Evolutionary conservation across 176 grass and related monocot species (phyloP), one percentile per base, ranked within the genome.

Genomic region (Chloris gayana): DNA sequence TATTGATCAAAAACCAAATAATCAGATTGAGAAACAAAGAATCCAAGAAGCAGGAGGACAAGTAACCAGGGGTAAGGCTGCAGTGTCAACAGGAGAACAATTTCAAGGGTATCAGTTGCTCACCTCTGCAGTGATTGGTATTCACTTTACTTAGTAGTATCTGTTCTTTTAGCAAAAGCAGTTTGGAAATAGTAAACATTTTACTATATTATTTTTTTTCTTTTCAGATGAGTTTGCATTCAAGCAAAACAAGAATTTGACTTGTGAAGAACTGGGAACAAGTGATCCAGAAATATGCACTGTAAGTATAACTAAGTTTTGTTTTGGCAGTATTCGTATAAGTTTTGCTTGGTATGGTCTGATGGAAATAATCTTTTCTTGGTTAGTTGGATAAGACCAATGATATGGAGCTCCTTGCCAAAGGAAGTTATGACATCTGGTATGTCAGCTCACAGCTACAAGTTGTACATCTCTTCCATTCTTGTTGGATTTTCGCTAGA

Each of bases 381-480:
- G 57, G 51, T 7, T 78, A 89, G 88, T 51, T 67, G 78, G 21
- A 80, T 89, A 67, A 67, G 64, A n/a, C n/a, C 24, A 50, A 82
- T 66, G 60, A 73, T 14, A 37, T 25, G 17, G 82, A 89, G 14
- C 77, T 85, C 65, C 70, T 89, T 64, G 34, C 85, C 49, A 42
- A 85, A 46, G 87, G 77, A 77, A 85, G 64, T 75, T 72, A 59
- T 25, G 72, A 77, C 24, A 53, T 89, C 72, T 89, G 83, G 87
- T 89, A 78, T 65, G 77, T 65, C 37, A 83, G 53, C 84, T 73
- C 67, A 78, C 78, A 42, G 83, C n/a, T n/a, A n/a, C n/a, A n/a
- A n/a, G n/a, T n/a, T n/a, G n/a, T n/a, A n/a, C n/a, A n/a, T n/a
- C n/a, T n/a, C n/a, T 35, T 35, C 34, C 34, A 35, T 35, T 35